phyloP scores from a whole-genome alignment of 1,139 yeast species.

The Debaryomyces nepalensis region DNA sequence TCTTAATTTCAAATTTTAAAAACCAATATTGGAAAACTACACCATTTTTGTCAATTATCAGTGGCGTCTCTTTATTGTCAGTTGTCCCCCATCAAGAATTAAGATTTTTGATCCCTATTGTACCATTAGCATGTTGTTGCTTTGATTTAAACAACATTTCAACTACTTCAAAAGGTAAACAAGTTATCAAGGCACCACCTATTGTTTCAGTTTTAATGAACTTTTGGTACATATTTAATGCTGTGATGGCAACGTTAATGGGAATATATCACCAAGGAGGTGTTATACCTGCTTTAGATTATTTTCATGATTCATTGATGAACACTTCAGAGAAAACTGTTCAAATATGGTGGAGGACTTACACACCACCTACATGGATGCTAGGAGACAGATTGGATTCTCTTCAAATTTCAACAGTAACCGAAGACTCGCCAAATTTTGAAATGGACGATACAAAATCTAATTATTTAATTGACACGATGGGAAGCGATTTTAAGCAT shows the following conservation, averaged over 20 bases:
- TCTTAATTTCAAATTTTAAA: slow-evolving; percentile 40
- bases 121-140: slow-evolving; percentile 73
- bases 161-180: slow-evolving; percentile 3
- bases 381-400: slow-evolving; percentile 45
- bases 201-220: slow-evolving; percentile 31
- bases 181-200: slow-evolving; percentile 3
- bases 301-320: slow-evolving; percentile 25
- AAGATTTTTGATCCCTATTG: slow-evolving; percentile 76
- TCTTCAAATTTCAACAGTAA: slow-evolving; percentile 25
- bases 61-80: slow-evolving; percentile 69
- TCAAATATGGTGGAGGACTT: slow-evolving; percentile 91
- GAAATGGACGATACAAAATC: slow-evolving; percentile 12
- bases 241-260: slow-evolving; percentile 62
- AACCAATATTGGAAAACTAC: slow-evolving; percentile 47
- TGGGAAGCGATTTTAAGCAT: slow-evolving; percentile 52
- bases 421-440: slow-evolving; percentile 17
- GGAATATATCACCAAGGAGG: slow-evolving; percentile 93
- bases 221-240: slow-evolving; percentile 71
- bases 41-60: slow-evolving; percentile 60
- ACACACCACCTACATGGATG: slow-evolving; percentile 91
- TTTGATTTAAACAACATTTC: slow-evolving; percentile 45
- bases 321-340: slow-evolving; percentile 21
- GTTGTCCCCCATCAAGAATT: slow-evolving; percentile 89
- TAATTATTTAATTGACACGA: slow-evolving; percentile 51
- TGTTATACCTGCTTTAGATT: slow-evolving; percentile 66